Base-by-base conservation (phyloP, 2,329 filamentous ascomycete species). In the Zymoseptoria pseudotritici region DNA sequence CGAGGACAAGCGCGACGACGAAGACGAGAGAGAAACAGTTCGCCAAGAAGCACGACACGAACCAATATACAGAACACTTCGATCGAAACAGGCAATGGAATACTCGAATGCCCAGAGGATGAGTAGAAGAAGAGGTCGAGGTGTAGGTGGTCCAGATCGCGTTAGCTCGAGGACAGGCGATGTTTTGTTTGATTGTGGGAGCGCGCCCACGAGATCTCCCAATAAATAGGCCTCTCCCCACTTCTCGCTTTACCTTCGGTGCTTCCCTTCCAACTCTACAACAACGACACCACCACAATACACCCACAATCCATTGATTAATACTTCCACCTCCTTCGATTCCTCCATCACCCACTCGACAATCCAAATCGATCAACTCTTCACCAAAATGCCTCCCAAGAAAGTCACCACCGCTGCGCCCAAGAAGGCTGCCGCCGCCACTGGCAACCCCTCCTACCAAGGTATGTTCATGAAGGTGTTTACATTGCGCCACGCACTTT, bases 391-490 rank as follows among this genome's bases (percentile, higher is more conserved):
- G 65, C 63, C 65, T 63, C 66, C 64, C 55, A 67, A 65, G 65
- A 67, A 62, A 57, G 54, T 63, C 60, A 57, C 54, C 53, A 56
- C 80, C 69, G 78, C 82, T 67, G 72, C 82, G 61, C 68, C 79
- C 70, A 86, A 86, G 80, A 84, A 85, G 79, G 77, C 80, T 66
- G 75, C 78, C 67, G 74, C 77, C 69, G 72, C 79, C 71, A 73
- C 81, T 65, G 73, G 83, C 64, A 85, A 88, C 78, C 80, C 81
- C 69, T 82, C 83, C 69, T 89, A 88, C 78, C 83, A 83, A 86
- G 36, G 36, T 46, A 46, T 46, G 36, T n/a, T 46, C 17, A 9
- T 46, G 36, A 46, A 17, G 10, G 13, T 17, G 36, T 46, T 46
- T n/a, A 46, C 36, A 46, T 46, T n/a, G 36, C 36, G 36, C 36